Percentiles rank a stretch among this genome's conserved stretches.
Conservation (phyloP, 164 flowering plant genomes). For the Dillenia turbinata region DNA sequence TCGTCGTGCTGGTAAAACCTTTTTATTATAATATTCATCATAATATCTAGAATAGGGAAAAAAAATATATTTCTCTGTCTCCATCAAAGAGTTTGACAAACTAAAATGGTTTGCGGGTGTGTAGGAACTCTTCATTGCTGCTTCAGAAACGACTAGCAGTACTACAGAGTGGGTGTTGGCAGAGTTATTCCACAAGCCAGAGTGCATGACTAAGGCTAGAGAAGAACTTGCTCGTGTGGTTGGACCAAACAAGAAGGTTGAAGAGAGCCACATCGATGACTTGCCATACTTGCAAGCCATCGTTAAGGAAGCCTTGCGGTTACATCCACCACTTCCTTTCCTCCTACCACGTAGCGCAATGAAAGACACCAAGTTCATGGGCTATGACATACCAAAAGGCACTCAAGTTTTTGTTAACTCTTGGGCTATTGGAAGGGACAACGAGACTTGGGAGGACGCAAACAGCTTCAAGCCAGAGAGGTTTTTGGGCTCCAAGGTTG, state of each 20-base stretch:
- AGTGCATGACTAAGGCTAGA: slow-evolving; percentile 21
- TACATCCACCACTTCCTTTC: slow-evolving; percentile 55
- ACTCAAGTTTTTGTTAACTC: slow-evolving; percentile 46
- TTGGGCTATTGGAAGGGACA: slow-evolving; percentile 55
- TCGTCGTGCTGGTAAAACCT: slow-evolving; percentile 40
- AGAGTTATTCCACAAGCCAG: slow-evolving; percentile 45
- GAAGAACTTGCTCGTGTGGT: slow-evolving; percentile 23
- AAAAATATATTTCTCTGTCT: too few species aligned
- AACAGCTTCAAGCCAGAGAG: slow-evolving; percentile 43
- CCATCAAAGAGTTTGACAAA: too few species aligned
- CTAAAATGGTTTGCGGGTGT: background rate
- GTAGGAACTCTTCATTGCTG: slow-evolving; percentile 58
- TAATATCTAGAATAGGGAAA: too few species aligned
- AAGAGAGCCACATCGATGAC: slow-evolving; percentile 38
- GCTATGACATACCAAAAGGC: slow-evolving; percentile 36
- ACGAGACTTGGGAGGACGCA: slow-evolving; percentile 39
- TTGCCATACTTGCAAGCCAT: slow-evolving; percentile 50
- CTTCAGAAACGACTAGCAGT: slow-evolving; percentile 52
- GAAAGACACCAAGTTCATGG: slow-evolving; percentile 21
- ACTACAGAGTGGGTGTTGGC: slow-evolving; percentile 59
- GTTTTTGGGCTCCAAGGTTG: slow-evolving; percentile 29
- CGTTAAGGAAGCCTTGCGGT: slow-evolving; percentile 47
- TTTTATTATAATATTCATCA: too few species aligned
- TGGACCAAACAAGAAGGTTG: slow-evolving; percentile 12
- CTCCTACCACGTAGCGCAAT: slow-evolving; percentile 47